Evolutionary conservation across 202 grass and related monocot genomes (phyloP).

Genomic region (Sporobolus alterniflorus): DNA sequence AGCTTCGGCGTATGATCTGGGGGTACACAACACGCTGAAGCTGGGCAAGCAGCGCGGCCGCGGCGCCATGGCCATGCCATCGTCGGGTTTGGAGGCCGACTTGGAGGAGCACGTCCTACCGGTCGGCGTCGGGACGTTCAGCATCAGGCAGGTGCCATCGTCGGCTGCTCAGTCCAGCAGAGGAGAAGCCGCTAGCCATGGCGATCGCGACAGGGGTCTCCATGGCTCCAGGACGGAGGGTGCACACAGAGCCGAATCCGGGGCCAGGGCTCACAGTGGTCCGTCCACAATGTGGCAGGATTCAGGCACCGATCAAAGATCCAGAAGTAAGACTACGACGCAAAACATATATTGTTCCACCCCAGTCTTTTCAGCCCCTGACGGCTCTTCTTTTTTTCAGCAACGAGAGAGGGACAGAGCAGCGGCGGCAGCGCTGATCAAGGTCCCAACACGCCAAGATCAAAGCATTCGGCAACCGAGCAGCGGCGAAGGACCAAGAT

Average conservation of each 20-base stretch:
- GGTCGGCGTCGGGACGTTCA: constrained; percentile 80
- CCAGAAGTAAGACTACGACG: constrained; percentile 34
- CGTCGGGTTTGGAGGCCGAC: constrained; percentile 17
- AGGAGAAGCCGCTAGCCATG: not conserved
- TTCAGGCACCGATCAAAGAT: constrained; percentile 53
- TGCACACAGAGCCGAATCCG: constrained; percentile 22
- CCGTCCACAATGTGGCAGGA: constrained; percentile 57
- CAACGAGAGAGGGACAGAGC: constrained; percentile 73
- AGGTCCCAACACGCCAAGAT: constrained; percentile 72
- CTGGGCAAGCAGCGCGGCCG: not conserved
- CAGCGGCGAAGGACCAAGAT: constrained; percentile 94
- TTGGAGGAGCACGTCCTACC: constrained; percentile 62
- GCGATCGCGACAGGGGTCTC: not conserved
- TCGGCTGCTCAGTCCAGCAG: not conserved
- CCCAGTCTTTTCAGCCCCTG: constrained; percentile 5
- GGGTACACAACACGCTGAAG: constrained; percentile 47
- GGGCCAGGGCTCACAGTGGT: constrained; percentile 18
- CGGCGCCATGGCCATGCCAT: not conserved
- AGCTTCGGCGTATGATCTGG: constrained; percentile 41
- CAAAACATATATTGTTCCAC: not conserved
- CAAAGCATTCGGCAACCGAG: constrained; percentile 96
- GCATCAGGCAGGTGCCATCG: constrained; percentile 65
- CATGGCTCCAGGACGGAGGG: constrained; percentile 28
- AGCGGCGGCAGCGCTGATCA: constrained; percentile 79
- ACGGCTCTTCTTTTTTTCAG: constrained; percentile 44